These are phyloP conservation scores for Rhynchosporium graminicola DNA, from an alignment of 2,329 filamentous ascomycete genomes.

Conservation along the genomic window DNA sequence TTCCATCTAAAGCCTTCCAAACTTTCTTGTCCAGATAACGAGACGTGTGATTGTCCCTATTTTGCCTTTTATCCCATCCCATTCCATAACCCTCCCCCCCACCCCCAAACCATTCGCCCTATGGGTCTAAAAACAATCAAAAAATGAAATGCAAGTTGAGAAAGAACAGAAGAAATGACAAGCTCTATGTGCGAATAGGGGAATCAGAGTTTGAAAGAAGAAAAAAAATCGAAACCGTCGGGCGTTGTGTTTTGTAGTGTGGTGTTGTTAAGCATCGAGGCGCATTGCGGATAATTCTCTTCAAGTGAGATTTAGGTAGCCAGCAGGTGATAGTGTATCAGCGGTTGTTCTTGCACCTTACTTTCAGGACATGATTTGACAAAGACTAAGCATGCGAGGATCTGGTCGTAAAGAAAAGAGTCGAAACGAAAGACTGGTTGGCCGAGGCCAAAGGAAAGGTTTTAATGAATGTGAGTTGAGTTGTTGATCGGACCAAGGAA, in stretches of 20 bases:
- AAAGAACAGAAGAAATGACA: conserved; percentile 20
- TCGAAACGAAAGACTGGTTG: conserved; percentile 27
- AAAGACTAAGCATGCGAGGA: conserved; percentile 26
- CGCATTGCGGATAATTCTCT: not conserved
- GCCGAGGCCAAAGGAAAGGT: conserved; percentile 37
- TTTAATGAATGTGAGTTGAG: conserved; percentile 37
- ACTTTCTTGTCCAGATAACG: not conserved
- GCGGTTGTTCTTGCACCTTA: not conserved
- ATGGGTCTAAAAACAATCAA: conserved; percentile 8
- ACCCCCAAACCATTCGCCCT: not conserved
- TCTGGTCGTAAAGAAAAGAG: conserved; percentile 24
- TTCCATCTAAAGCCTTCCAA: not conserved
- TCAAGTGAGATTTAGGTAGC: not conserved
- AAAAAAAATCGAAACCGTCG: conserved; percentile 22
- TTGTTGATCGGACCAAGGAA: conserved; percentile 30
- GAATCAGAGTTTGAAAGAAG: conserved; percentile 21
- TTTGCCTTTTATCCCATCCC: conserved; percentile 1
- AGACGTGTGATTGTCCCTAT: not conserved
- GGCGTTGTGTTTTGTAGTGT: not conserved
- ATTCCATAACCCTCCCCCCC: not conserved
- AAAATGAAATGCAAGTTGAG: not conserved
- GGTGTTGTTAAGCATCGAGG: too few relatives aligned
- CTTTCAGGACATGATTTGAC: conserved; percentile 22
- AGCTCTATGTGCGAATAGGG: conserved; percentile 25
- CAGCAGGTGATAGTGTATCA: conserved; percentile 5